phyloP scores from a whole-genome alignment of 2,329 filamentous ascomycete species.

The Chrysoporthe austroafricana region DNA sequence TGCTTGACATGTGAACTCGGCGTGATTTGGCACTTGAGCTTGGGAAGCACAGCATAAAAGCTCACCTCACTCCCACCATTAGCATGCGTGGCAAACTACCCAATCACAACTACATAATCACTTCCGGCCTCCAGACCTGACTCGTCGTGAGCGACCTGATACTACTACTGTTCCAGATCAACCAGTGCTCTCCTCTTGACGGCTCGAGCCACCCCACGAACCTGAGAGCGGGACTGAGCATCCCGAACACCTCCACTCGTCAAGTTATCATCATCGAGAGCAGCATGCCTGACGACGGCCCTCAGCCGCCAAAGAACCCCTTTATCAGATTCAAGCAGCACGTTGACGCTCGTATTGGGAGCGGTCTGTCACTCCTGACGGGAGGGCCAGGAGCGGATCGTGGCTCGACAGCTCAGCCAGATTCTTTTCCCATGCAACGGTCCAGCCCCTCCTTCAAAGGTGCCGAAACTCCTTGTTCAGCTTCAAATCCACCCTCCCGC shows the following conservation, averaged over 20 bases:
- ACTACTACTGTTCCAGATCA: not conserved
- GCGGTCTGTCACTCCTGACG: slow-evolving; percentile 37
- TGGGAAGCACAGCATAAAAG: not conserved
- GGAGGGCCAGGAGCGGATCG: slow-evolving; percentile 29
- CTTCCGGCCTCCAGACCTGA: not conserved
- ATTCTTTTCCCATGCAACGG: not conserved
- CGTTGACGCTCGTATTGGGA: slow-evolving; percentile 44
- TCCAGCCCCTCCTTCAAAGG: not conserved
- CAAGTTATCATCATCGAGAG: not conserved
- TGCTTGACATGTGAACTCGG: not conserved
- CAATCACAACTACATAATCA: not conserved
- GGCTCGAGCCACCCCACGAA: not conserved
- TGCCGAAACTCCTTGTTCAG: slow-evolving; percentile 11
- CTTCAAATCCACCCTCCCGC: not conserved
- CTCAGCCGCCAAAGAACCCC: slow-evolving; percentile 37
- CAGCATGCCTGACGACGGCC: slow-evolving; percentile 23
- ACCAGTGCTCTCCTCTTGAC: not conserved
- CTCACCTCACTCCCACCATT: not conserved
- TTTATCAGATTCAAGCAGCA: slow-evolving; percentile 48
- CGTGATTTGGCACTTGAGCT: no score
- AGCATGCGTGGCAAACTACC: no score
- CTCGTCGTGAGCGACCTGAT: not conserved
- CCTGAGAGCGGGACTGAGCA: no score
- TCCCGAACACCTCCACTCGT: not conserved
- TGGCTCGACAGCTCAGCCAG: not conserved